phyloP scores from a whole-genome alignment of 2,329 filamentous ascomycete genomes.

The Clonostachys solani region DNA sequence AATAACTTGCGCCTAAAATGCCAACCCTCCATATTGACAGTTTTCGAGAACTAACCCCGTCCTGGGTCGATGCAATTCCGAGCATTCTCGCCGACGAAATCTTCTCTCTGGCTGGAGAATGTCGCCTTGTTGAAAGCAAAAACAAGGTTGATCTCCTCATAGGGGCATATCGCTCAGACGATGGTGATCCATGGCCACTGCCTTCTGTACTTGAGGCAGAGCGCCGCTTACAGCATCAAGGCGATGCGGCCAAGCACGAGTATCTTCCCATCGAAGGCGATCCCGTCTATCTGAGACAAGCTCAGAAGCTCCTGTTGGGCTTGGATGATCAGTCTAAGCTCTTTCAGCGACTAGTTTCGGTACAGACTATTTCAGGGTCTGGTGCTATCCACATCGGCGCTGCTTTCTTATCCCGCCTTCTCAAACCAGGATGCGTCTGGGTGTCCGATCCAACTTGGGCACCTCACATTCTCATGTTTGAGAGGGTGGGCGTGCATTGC shows the following conservation, averaged over 20 bases:
- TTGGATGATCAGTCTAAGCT: constrained; percentile 70
- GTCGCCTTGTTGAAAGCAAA: too few species aligned
- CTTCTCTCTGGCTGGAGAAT: too few species aligned
- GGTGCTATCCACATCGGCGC: constrained; percentile 92
- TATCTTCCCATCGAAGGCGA: constrained; percentile 97
- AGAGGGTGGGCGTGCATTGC: constrained; percentile 84
- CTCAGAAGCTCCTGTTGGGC: constrained; percentile 88
- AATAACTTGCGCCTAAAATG: too few species aligned
- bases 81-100: too few species aligned
- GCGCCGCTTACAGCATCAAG: constrained; percentile 75
- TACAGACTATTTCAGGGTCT: constrained; percentile 97
- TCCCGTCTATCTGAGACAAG: constrained; percentile 88
- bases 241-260: constrained; percentile 88
- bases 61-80: too few species aligned
- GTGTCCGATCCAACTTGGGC: constrained; percentile 96
- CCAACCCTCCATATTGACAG: too few species aligned
- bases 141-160: too few species aligned
- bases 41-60: too few species aligned
- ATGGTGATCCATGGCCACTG: constrained; percentile 96
- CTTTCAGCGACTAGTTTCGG: constrained; percentile 80
- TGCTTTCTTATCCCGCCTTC: constrained; percentile 87
- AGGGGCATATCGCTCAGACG: constrained; percentile 97
- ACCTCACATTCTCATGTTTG: constrained; percentile 96
- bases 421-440: too few species aligned
- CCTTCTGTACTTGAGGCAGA: constrained; percentile 89